These are phyloP conservation scores for Blastomyces gilchristii DNA, from an alignment of 2,329 filamentous ascomycete species.

Conservation along the genomic window DNA sequence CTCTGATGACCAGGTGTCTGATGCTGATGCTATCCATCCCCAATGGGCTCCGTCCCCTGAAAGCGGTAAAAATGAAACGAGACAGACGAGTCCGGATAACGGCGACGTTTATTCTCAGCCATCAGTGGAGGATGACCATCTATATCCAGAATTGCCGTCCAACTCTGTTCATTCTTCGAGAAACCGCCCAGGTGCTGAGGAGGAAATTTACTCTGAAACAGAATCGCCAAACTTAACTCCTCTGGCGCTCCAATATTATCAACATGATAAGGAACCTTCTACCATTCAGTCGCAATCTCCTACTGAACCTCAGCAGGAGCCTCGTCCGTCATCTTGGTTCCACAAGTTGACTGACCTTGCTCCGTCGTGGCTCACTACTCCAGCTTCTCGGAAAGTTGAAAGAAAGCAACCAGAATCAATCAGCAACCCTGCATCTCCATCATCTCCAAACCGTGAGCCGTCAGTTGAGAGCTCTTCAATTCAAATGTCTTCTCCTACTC, in stretches of 20 bases:
- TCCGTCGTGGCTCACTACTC: conserved; percentile 15
- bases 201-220: not conserved
- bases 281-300: not conserved
- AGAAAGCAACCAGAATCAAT: conserved; percentile 2
- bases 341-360: conserved; percentile 19
- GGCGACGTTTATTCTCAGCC: not conserved
- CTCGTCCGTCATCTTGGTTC: conserved; percentile 28
- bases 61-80: conserved; percentile 7
- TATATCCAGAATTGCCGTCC: not conserved
- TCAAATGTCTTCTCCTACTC: not conserved
- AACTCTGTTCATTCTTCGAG: not conserved
- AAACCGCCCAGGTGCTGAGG: not conserved
- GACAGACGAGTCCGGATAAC: not conserved
- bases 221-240: not conserved
- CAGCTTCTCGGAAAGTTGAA: conserved; percentile 3
- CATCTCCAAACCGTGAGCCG: not conserved
- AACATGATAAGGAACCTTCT: not conserved
- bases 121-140: not conserved
- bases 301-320: not conserved
- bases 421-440: not conserved
- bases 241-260: not conserved
- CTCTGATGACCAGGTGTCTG: conserved; percentile 4
- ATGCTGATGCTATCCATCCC: conserved; percentile 2
- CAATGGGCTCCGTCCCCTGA: conserved; percentile 8
- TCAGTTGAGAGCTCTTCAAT: not conserved